Base-by-base conservation (phyloP, 2,329 filamentous ascomycete genomes). In the Lecanicillium sp. region DNA sequence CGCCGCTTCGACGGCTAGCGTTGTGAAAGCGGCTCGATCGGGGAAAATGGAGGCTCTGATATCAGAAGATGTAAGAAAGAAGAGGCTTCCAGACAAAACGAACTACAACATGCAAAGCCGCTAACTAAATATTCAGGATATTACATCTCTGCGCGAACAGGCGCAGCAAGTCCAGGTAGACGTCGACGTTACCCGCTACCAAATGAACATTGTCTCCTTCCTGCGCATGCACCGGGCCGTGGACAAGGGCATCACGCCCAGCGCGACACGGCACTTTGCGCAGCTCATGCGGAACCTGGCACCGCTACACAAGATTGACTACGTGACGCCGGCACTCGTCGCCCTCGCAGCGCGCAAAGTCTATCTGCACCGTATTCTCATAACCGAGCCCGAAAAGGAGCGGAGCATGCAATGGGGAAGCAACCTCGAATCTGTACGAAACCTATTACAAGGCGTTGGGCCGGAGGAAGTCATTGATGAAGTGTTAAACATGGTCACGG, bases 381-480 rank as follows among this genome's bases (percentile, higher is more conserved):
- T 96, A 40, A 77, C 83, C 0, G 61, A 64, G 2, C 73, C 86
- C 1, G 73, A 78, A 44, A 77, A 79, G 41, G 92, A 97, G 64
- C 73, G 88, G 34, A 96, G 88, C 57, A 74, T 95, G 67, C 87
- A 95, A 58, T 98, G 94, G 79, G 92, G 92, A 1, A 96, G 90
- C 58, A 79, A 84, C 38, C 49, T 83, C 0, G 69, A 73, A 20
- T 84, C 84, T 4, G 77, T 96, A 2, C 69, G 74, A 46, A 69
- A 72, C 13, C 49, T 88, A 35, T 61, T 96, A 3, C 76, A 82
- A 22, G 74, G 66, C 5, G 56, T 81, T 9, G 71, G 71, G 1
- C 68, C 77, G 0, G 77, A 81, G 47, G 73, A 78, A 30, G 71
- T 84, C 3, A 69, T 84, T 29, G 78, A 83, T 43, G 77, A 82